phyloP scores from a whole-genome alignment of 148 eudicot genomes.

The Tetragonia tetragonoides region DNA sequence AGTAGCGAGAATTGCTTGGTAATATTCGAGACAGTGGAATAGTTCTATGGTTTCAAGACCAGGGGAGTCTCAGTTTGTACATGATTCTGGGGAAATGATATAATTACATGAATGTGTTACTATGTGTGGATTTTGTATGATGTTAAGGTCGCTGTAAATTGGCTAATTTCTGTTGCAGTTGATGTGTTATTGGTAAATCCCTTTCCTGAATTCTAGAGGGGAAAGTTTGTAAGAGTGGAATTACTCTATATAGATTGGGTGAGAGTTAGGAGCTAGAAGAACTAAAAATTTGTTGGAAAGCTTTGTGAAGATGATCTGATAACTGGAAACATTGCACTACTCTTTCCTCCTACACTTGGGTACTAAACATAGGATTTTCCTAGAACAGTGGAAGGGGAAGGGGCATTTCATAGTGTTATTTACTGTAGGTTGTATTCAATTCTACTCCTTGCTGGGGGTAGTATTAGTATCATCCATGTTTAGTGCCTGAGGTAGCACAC shows the following conservation, averaged over 20 bases:
- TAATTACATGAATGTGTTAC: too few relatives aligned
- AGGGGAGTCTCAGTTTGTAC: too few relatives aligned
- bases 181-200: not conserved
- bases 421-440: not conserved
- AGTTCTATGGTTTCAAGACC: too few relatives aligned
- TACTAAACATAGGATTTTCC: constrained; percentile 1
- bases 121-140: too few relatives aligned
- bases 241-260: not conserved
- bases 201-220: not conserved
- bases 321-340: not conserved
- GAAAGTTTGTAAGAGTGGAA: not conserved
- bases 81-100: too few relatives aligned
- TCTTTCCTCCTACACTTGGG: not conserved
- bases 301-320: not conserved
- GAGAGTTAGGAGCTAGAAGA: not conserved
- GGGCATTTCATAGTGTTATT: not conserved
- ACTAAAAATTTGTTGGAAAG: not conserved
- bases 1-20: too few relatives aligned
- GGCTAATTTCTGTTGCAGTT: not conserved
- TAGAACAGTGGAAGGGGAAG: constrained; percentile 3
- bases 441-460: not conserved
- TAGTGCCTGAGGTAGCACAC: not conserved
- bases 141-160: too few relatives aligned
- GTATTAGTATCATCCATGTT: not conserved
- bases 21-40: too few relatives aligned